Conservation (phyloP, 1,284 basidiomycete genomes). For the Cystobasidium pallidum region DNA sequence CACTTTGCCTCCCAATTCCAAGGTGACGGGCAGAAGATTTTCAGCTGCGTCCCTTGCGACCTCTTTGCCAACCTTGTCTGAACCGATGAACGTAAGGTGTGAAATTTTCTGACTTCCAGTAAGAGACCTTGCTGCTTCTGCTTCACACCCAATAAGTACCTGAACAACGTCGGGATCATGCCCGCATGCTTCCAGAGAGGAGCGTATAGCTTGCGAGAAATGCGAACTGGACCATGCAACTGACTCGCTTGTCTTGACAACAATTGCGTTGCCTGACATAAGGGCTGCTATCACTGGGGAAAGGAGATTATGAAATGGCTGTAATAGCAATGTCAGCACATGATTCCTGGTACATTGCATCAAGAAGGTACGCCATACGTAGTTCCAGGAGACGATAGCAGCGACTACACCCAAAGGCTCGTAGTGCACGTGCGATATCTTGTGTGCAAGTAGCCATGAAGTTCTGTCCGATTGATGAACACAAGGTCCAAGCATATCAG, state of each 20-base stretch:
- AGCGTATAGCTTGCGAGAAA: slow-evolving; percentile 75
- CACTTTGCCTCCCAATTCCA: slow-evolving; percentile 53
- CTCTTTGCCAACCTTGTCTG: slow-evolving; percentile 82
- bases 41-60: slow-evolving; percentile 59
- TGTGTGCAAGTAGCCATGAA: slow-evolving; percentile 82
- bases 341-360: not conserved
- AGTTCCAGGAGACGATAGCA: slow-evolving; percentile 86
- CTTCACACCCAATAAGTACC: slow-evolving; percentile 76
- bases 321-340: slow-evolving; percentile 15
- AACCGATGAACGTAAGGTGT: slow-evolving; percentile 74
- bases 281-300: slow-evolving; percentile 88
- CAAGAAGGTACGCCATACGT: slow-evolving; percentile 55
- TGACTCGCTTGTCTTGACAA: slow-evolving; percentile 85
- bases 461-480: slow-evolving; percentile 54
- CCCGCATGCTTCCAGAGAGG: slow-evolving; percentile 74
- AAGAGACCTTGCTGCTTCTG: slow-evolving; percentile 78
- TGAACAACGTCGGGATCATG: slow-evolving; percentile 81
- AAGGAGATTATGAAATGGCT: slow-evolving; percentile 90
- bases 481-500: not conserved
- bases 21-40: slow-evolving; percentile 48
- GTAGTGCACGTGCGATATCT: slow-evolving; percentile 74
- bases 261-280: slow-evolving; percentile 85
- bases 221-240: slow-evolving; percentile 80
- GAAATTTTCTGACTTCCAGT: slow-evolving; percentile 79
- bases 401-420: slow-evolving; percentile 92